Percentiles rank a stretch among this genome's conserved stretches.
Evolutionary conservation across 2,329 filamentous ascomycete species (phyloP).

Genomic region (Beauveria bassiana): DNA sequence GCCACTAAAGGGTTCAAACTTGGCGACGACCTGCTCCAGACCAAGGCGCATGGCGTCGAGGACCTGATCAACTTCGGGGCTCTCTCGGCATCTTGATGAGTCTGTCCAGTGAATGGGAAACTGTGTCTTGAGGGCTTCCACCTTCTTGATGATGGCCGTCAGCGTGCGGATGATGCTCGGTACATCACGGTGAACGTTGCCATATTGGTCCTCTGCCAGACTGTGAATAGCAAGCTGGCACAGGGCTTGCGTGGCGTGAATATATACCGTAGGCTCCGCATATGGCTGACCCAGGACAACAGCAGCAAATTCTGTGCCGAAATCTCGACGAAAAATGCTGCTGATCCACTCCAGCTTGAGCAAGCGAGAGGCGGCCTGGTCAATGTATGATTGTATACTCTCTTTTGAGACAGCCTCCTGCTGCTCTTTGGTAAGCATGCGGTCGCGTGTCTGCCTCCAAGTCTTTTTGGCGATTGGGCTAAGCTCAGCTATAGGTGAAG

Average conservation of each 20-base stretch:
- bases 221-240: slow-evolving; percentile 64
- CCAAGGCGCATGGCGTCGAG: slow-evolving; percentile 56
- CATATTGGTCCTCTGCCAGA: slow-evolving; percentile 72
- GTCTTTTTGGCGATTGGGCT: slow-evolving; percentile 44
- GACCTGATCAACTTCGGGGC: slow-evolving; percentile 64
- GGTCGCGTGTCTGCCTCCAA: slow-evolving; percentile 38
- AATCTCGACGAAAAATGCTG: slow-evolving; percentile 61
- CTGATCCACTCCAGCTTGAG: slow-evolving; percentile 50
- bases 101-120: slow-evolving; percentile 75
- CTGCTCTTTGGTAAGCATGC: slow-evolving; percentile 44
- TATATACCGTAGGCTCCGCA: slow-evolving; percentile 58
- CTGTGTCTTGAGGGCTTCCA: slow-evolving; percentile 57
- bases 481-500: slow-evolving; percentile 39
- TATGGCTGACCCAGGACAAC: slow-evolving; percentile 68
- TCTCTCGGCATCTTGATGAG: slow-evolving; percentile 45
- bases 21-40: slow-evolving; percentile 56
- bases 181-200: slow-evolving; percentile 79
- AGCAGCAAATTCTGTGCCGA: slow-evolving; percentile 54
- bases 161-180: slow-evolving; percentile 65
- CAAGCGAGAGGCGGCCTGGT: slow-evolving; percentile 37
- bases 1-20: slow-evolving; percentile 67
- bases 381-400: slow-evolving; percentile 41
- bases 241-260: slow-evolving; percentile 65
- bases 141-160: slow-evolving; percentile 57
- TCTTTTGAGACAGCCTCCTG: slow-evolving; percentile 43